Evolutionary conservation across 1,284 basidiomycete genomes (phyloP), one percentile per base, ranked within the genome.

Genomic region (Ceratobasidium sp.): DNA sequence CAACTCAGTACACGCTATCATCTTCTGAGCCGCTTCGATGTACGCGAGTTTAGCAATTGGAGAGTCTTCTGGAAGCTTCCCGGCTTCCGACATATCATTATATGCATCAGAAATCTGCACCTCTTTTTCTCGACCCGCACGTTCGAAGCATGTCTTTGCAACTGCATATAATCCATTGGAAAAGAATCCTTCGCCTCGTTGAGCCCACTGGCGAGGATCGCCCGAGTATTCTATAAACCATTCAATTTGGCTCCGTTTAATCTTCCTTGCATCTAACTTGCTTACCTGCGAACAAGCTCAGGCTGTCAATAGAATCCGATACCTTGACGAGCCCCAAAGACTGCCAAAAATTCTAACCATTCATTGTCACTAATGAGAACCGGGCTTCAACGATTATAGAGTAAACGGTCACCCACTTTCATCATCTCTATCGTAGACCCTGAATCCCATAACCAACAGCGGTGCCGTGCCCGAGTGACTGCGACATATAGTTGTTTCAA

Each of bases 401-500:
- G 36, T 14, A 39, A 16, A n/a, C n/a, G n/a, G n/a, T n/a, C n/a
- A 41, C 64, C 42, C 44, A 71, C 70, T 49, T 27, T 49, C 58
- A 71, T 69, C 3, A 33, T 6, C 6, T 46, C 25, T n/a, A 39
- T 42, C 1, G 23, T 5, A 1, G 29, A n/a, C 0, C 52, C 41
- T 0, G 11, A 27, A 23, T 71, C 70, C 70, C 70, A 71, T 8
- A 71, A 44, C 68, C 68, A 69, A 33, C 56, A 62, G n/a, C 69
- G 46, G 1, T 62, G 9, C 33, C 70, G 70, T 13, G 70, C 70
- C 23, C 70, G 56, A 33, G 70, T 71, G 14, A 71, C 21, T 1
- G 70, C 70, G 3, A 71, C 70, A 46, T 71, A 71, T 1, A 89
- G 76, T 56, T 81, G 82, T 72, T 89, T 88, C 23, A 89, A 76